These are phyloP conservation scores for Oemleria cerasiformis DNA, from an alignment of 306 rosid species.

Conservation along the genomic window DNA sequence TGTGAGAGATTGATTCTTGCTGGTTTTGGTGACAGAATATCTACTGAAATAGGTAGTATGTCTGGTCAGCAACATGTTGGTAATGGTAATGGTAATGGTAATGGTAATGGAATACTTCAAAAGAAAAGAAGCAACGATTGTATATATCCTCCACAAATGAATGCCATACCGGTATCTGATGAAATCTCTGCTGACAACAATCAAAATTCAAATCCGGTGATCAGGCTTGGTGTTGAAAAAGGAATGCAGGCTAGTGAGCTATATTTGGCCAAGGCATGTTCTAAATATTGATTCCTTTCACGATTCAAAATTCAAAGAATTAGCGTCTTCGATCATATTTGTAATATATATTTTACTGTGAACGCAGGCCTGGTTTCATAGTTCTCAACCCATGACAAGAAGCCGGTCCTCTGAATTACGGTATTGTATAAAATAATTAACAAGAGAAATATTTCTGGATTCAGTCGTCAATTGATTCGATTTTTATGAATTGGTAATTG, in stretches of 20 bases:
- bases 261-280: conserved; percentile 76
- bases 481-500: not conserved
- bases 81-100: conserved; percentile 14
- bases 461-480: not conserved
- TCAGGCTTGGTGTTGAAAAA: conserved; percentile 69
- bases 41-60: conserved; percentile 63
- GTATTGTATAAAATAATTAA: conserved; percentile 37
- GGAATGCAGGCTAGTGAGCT: conserved; percentile 66
- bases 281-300: conserved; percentile 11
- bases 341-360: conserved; percentile 17
- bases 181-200: conserved; percentile 48
- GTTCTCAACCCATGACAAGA: conserved; percentile 87
- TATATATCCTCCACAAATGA: conserved; percentile 39
- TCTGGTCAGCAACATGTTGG: conserved; percentile 59
- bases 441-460: not conserved
- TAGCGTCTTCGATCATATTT: conserved; percentile 23
- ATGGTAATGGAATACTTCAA: conserved; percentile 29
- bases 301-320: conserved; percentile 22
- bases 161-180: conserved; percentile 36
- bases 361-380: conserved; percentile 93
- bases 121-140: conserved; percentile 64
- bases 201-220: conserved; percentile 59
- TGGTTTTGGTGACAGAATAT: conserved; percentile 51
- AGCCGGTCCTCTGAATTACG: conserved; percentile 95
- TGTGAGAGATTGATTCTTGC: not conserved